A percentile compares a stretch with the other conserved stretches of the same genome.
phyloP scores from a whole-genome alignment of 2,329 filamentous ascomycete species.

The Talaromyces sp. region DNA sequence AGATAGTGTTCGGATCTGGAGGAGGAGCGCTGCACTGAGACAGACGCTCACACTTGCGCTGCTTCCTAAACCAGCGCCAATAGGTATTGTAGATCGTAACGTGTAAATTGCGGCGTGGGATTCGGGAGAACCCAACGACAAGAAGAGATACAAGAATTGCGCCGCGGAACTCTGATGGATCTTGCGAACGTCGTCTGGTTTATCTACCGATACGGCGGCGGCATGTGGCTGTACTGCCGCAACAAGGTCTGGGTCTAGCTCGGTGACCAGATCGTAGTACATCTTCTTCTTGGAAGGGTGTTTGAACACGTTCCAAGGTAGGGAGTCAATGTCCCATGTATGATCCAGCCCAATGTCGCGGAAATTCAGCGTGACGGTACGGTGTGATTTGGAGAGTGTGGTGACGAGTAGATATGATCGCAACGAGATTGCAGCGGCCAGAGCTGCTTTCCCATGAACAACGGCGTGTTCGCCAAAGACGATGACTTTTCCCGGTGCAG shows the following conservation, averaged over 20 bases:
- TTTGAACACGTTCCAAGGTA: slow-evolving; percentile 83
- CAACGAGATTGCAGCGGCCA: slow-evolving; percentile 90
- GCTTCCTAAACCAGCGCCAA: slow-evolving; percentile 84
- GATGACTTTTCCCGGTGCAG: slow-evolving; percentile 95
- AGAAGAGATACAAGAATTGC: slow-evolving; percentile 87
- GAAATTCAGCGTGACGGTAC: slow-evolving; percentile 83
- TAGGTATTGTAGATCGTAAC: slow-evolving; percentile 87
- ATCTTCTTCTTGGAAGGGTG: slow-evolving; percentile 83
- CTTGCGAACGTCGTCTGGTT: slow-evolving; percentile 70
- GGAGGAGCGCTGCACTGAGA: slow-evolving; percentile 73
- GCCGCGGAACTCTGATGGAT: slow-evolving; percentile 78
- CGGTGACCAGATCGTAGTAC: slow-evolving; percentile 85
- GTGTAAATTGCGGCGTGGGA: slow-evolving; percentile 85
- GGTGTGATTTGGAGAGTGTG: slow-evolving; percentile 84
- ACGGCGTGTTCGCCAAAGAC: slow-evolving; percentile 97
- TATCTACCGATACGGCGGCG: slow-evolving; percentile 62
- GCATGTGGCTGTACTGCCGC: slow-evolving; percentile 78
- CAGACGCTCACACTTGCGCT: slow-evolving; percentile 94
- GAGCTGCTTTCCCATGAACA: slow-evolving; percentile 94
- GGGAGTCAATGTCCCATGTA: slow-evolving; percentile 87
- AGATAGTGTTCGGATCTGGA: slow-evolving; percentile 82
- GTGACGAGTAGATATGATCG: slow-evolving; percentile 96
- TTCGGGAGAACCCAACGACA: slow-evolving; percentile 75
- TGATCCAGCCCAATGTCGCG: slow-evolving; percentile 86
- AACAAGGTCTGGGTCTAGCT: slow-evolving; percentile 77